phyloP scores from a whole-genome alignment of 2,329 filamentous ascomycete genomes.

The Dactylellina parvicollis region DNA sequence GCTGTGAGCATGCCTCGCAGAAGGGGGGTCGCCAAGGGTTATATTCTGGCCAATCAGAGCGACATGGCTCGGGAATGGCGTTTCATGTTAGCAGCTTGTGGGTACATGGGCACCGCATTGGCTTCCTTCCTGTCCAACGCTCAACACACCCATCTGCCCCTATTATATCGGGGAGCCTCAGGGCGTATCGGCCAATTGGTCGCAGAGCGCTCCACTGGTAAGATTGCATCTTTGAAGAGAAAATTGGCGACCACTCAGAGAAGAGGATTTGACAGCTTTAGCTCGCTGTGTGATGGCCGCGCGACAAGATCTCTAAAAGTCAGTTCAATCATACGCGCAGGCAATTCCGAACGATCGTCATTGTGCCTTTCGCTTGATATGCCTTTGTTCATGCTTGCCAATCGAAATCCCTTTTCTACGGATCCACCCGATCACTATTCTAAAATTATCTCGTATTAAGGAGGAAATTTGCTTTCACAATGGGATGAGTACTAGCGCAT shows the following conservation, averaged over 20 bases:
- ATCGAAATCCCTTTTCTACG: constrained; percentile 21
- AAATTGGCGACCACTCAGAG: constrained; percentile 38
- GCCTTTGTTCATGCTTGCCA: constrained; percentile 26
- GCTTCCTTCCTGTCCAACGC: constrained; percentile 27
- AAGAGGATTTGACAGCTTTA: constrained; percentile 39
- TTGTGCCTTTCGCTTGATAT: constrained; percentile 21
- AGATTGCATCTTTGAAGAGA: constrained; percentile 35
- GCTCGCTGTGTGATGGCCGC: not conserved
- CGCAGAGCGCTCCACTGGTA: constrained; percentile 22
- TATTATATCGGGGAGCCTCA: constrained; percentile 12
- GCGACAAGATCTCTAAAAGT: constrained; percentile 27
- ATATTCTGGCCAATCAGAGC: constrained; percentile 39
- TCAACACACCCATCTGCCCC: constrained; percentile 26
- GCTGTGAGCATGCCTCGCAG: constrained; percentile 20
- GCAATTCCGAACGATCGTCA: constrained; percentile 30
- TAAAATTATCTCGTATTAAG: constrained; percentile 49
- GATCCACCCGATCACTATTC: constrained; percentile 17
- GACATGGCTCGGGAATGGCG: constrained; percentile 30
- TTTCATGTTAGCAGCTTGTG: constrained; percentile 41
- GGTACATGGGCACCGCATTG: constrained; percentile 29
- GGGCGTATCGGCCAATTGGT: constrained; percentile 17
- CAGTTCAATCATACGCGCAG: not conserved
- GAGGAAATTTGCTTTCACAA: constrained; percentile 38
- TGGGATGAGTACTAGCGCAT: constrained; percentile 8
- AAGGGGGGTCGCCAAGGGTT: constrained; percentile 13